Conservation (phyloP, 352 stramenopile genomes). For the Phytophthora constricta region DNA sequence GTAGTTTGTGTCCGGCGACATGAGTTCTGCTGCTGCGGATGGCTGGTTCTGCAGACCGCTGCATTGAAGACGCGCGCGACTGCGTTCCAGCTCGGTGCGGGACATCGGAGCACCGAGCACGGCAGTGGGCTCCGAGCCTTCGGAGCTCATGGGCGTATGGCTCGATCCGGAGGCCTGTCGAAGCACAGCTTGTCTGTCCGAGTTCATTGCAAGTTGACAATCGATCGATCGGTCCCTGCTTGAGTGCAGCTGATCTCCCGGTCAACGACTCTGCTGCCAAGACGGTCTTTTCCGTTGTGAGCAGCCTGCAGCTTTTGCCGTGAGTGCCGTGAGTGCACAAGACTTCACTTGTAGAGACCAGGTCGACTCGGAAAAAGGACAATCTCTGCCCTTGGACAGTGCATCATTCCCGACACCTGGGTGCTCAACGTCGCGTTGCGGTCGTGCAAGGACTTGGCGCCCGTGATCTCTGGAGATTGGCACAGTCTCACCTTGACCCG, state of each 20-base stretch:
- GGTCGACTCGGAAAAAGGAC: conserved; percentile 11
- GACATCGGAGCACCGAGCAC: conserved; percentile 36
- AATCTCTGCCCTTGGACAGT: conserved; percentile 15
- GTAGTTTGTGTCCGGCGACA: conserved; percentile 31
- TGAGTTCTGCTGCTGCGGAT: conserved; percentile 3
- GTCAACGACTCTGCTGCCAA: conserved; percentile 12
- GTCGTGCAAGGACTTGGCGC: conserved; percentile 8
- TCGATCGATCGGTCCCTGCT: background rate
- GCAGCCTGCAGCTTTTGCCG: conserved; percentile 19
- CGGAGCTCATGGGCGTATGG: conserved; percentile 35
- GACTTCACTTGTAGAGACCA: conserved; percentile 22
- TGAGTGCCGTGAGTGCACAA: background rate
- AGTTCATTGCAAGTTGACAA: conserved; percentile 23
- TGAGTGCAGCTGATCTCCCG: background rate
- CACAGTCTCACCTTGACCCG: conserved; percentile 20
- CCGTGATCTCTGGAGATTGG: conserved; percentile 22
- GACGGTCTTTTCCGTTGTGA: conserved; percentile 39
- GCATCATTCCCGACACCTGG: conserved; percentile 20
- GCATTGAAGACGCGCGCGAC: conserved; percentile 9
- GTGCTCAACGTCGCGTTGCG: conserved; percentile 6
- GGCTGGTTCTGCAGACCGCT: background rate
- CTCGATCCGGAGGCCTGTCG: conserved; percentile 31
- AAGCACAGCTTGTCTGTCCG: conserved; percentile 17
- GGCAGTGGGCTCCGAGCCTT: conserved; percentile 33
- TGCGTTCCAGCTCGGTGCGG: conserved; percentile 31